Conservation (phyloP, 2,329 filamentous ascomycete species). For the Cytospora chrysosperma region DNA sequence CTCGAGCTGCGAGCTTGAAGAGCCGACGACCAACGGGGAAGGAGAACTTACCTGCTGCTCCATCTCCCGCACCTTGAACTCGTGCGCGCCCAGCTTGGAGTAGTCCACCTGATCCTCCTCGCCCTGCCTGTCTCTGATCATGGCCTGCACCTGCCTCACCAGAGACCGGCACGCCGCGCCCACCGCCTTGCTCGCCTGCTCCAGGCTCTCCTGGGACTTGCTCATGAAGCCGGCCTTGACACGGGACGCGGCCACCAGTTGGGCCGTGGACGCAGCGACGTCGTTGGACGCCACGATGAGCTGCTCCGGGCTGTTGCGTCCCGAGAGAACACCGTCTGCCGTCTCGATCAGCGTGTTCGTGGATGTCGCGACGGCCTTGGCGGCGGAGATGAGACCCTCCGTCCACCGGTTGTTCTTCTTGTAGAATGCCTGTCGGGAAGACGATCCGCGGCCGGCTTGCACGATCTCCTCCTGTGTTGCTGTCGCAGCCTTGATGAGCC, state of each 20-base stretch:
- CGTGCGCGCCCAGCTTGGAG: conserved; percentile 80
- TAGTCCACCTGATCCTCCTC: conserved; percentile 89
- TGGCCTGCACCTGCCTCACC: conserved; percentile 89
- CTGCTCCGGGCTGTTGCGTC: conserved; percentile 91
- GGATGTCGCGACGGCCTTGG: conserved; percentile 89
- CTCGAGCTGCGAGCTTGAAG: background rate
- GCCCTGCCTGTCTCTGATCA: conserved; percentile 83
- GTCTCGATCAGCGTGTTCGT: conserved; percentile 98
- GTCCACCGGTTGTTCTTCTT: conserved; percentile 99
- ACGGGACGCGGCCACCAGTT: conserved; percentile 90
- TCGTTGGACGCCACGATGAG: conserved; percentile 97
- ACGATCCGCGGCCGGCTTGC: conserved; percentile 82
- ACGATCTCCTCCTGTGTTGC: conserved; percentile 95
- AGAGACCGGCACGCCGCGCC: conserved; percentile 82
- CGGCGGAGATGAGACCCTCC: conserved; percentile 92
- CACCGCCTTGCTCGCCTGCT: conserved; percentile 89
- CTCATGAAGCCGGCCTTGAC: conserved; percentile 99
- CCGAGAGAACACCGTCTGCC: conserved; percentile 89
- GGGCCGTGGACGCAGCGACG: conserved; percentile 91
- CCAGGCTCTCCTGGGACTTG: conserved; percentile 89
- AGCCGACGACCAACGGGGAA: background rate
- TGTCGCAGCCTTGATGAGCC: conserved; percentile 92
- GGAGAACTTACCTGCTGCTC: conserved; percentile 85
- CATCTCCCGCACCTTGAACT: conserved; percentile 99
- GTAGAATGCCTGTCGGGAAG: conserved; percentile 91